Base-by-base conservation (phyloP, 805 yeast species). In the Candida arabinofermentans region DNA sequence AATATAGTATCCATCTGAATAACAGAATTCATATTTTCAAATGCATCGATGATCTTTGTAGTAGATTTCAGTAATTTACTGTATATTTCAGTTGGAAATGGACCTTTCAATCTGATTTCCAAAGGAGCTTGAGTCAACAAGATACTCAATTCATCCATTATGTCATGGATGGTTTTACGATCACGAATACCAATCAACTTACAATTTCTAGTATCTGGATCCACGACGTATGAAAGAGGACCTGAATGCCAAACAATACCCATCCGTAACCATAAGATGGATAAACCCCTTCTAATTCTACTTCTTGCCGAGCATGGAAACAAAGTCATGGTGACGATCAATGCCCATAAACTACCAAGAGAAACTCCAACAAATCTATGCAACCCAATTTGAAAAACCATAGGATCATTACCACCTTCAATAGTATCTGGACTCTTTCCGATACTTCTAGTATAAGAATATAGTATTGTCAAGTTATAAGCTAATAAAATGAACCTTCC, bases 171-270 rank as follows among this genome's bases (percentile, higher is more conserved):
- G 10, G 56, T 55, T 59, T 49, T 68, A 35, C 61, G 42, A 26
- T 66, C 80, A 37, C 69, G 64, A 22, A 75, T 59, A 2, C 81
- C 81, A 27, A 66, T 57, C 9, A 72, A 53, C 21, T 41, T 36
- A 32, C 49, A 39, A 17, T 59, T 61, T 4, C 44, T 40, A 41
- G 60, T 44, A 27, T 47, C 53, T 24, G 46, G 51, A 13, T 53
- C 60, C 27, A 61, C 57, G n/a, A 58, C 62, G 39, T 66, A 73
- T 14, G 70, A 74, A 46, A 86, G 62, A 2, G 90, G 88, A 49
- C 85, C 91, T 37, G 80, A 67, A 50, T 81, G 82, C 95, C 95
- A 86, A 8, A 81, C 71, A 18, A 87, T 72, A 1, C 96, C 96
- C 73, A 86, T 72, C 34, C 89, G 67, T 31, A 87, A 65, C 95